phyloP scores from a whole-genome alignment of 805 yeast genomes.

The Monosporozyma aerobia region DNA sequence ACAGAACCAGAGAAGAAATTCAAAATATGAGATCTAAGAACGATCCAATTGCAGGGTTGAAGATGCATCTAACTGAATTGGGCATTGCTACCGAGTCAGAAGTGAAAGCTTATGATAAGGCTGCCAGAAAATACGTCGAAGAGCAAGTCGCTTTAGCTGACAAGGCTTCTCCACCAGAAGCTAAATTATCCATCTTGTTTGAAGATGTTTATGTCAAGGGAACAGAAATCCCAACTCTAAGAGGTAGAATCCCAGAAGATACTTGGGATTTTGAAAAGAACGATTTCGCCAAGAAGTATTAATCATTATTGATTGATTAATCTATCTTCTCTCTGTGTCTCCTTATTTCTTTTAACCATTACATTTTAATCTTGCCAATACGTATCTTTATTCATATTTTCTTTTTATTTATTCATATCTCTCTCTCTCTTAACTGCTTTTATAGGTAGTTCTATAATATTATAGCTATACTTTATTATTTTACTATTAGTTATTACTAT shows the following conservation, averaged over 20 bases:
- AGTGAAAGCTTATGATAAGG: conserved; percentile 89
- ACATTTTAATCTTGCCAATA: neutral
- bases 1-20: conserved; percentile 99
- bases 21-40: conserved; percentile 98
- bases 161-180: conserved; percentile 90
- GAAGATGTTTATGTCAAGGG: conserved; percentile 97
- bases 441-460: neutral
- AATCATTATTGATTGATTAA: neutral
- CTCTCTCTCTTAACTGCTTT: neutral
- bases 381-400: neutral
- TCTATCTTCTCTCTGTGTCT: neutral
- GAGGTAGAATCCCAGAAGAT: conserved; percentile 96
- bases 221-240: conserved; percentile 79
- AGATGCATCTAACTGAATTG: conserved; percentile 73
- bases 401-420: neutral
- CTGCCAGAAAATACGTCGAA: conserved; percentile 90
- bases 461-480: neutral
- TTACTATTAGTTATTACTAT: neutral
- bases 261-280: conserved; percentile 67
- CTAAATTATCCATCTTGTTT: conserved; percentile 86
- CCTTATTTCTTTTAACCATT: neutral
- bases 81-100: conserved; percentile 89
- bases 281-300: conserved; percentile 30
- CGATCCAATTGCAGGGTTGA: conserved; percentile 96
- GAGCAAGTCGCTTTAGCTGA: conserved; percentile 92